Evolutionary conservation across 2,329 filamentous ascomycete genomes (phyloP).

Genomic region (Fusarium longipes): DNA sequence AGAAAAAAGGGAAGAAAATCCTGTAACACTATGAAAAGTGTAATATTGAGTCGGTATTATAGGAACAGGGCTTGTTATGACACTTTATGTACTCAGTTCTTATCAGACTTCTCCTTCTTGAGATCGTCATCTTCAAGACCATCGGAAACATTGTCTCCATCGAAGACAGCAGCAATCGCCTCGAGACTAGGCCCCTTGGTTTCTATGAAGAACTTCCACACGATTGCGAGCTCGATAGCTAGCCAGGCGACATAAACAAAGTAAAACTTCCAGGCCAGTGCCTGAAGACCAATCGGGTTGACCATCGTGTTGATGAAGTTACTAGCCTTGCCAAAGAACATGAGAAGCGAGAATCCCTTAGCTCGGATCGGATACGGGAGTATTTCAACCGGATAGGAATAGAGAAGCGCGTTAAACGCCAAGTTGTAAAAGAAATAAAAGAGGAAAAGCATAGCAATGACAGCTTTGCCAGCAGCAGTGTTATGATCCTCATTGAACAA

Average conservation of each 20-base stretch:
- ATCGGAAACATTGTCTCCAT: background rate
- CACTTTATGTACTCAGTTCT: background rate
- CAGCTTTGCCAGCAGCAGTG: background rate
- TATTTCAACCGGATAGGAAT: conserved; percentile 33
- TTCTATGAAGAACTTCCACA: conserved; percentile 11
- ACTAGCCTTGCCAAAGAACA: conserved; percentile 23
- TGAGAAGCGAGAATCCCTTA: conserved; percentile 33
- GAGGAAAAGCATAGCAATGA: conserved; percentile 27
- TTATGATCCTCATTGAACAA: conserved; percentile 30
- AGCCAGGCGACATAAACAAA: conserved; percentile 2
- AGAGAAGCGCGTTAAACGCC: conserved; percentile 33
- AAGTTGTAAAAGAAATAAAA: conserved; percentile 39
- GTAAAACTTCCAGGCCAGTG: conserved; percentile 1
- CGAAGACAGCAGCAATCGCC: background rate
- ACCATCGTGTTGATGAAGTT: conserved; percentile 12
- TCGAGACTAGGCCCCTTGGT: conserved; percentile 2
- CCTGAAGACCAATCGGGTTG: conserved; percentile 3
- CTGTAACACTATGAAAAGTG: no score
- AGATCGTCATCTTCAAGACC: background rate
- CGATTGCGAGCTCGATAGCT: background rate
- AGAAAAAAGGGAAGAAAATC: no score
- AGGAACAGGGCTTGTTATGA: background rate
- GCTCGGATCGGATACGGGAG: conserved; percentile 25
- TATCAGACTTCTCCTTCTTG: background rate
- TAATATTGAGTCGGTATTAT: background rate